These are phyloP conservation scores for Stemphylium beticola DNA, from an alignment of 2,329 filamentous ascomycete species.

Conservation along the genomic window DNA sequence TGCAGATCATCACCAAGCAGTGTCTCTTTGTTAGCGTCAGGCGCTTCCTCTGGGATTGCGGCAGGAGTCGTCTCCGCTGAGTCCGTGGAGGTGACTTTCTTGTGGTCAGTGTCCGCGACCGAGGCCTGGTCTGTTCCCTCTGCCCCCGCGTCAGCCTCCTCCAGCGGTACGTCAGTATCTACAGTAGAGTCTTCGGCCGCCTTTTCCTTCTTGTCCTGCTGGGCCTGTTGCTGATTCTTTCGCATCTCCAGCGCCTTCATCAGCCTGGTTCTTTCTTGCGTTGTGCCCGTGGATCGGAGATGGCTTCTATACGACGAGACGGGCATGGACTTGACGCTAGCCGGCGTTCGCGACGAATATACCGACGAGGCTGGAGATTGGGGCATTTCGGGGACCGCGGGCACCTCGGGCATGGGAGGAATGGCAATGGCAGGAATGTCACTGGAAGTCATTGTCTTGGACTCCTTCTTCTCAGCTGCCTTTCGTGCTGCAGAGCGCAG, in stretches of 20 bases:
- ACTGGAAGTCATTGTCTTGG: constrained; percentile 45
- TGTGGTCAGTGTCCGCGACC: background rate
- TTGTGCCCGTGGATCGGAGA: constrained; percentile 64
- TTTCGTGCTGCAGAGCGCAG: constrained; percentile 62
- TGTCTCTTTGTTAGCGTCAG: constrained; percentile 17
- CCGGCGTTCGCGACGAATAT: constrained; percentile 48
- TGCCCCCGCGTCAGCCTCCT: constrained; percentile 5
- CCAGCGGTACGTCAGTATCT: constrained; percentile 4
- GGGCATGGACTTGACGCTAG: constrained; percentile 53
- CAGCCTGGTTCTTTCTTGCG: constrained; percentile 86
- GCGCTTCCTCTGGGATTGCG: constrained; percentile 11
- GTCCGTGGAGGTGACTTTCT: constrained; percentile 1
- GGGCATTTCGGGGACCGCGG: constrained; percentile 42
- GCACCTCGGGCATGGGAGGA: constrained; percentile 44
- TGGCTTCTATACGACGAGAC: constrained; percentile 43
- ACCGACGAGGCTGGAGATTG: constrained; percentile 48
- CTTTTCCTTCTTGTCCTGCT: constrained; percentile 3
- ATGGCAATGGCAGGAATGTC: constrained; percentile 38
- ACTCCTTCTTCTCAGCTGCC: constrained; percentile 38
- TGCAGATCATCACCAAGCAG: constrained; percentile 21
- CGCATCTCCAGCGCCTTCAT: constrained; percentile 58
- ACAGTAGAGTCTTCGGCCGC: constrained; percentile 23
- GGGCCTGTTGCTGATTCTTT: constrained; percentile 3
- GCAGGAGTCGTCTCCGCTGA: constrained; percentile 2
- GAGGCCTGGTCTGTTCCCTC: constrained; percentile 1